Percentiles rank a stretch among this genome's conserved stretches.
These are phyloP conservation scores for Blepharisma undulans DNA, from an alignment of 169 alveolate genomes.

Conservation along the genomic window DNA sequence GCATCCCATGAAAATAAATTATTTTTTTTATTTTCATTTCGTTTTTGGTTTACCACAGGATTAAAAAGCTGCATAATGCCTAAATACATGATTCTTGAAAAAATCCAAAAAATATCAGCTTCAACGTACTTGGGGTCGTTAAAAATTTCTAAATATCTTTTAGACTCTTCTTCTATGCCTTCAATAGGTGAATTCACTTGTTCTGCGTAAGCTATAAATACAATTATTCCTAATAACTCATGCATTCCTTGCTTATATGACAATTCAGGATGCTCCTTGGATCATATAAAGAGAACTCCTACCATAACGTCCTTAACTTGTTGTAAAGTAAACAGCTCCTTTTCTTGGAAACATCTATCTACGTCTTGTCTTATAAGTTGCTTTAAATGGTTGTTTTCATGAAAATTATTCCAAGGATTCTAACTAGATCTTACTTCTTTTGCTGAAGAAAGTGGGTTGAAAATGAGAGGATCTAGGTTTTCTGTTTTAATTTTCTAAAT, in stretches of 20 bases:
- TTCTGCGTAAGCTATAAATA: constrained; percentile 51
- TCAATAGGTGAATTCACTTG: constrained; percentile 19
- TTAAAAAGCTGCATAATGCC: constrained; percentile 55
- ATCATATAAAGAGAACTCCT: constrained; percentile 84
- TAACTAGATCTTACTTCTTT: neutral
- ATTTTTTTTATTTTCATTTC: constrained; percentile 44
- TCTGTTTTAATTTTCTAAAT: neutral
- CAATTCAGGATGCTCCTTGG: constrained; percentile 75
- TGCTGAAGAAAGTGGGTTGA: constrained; percentile 16
- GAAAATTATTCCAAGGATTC: constrained; percentile 37
- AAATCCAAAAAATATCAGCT: constrained; percentile 70
- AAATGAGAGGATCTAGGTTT: constrained; percentile 23
- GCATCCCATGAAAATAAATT: constrained; percentile 43
- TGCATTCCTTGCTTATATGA: constrained; percentile 89
- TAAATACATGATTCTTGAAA: constrained; percentile 68
- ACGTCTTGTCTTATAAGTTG: constrained; percentile 63
- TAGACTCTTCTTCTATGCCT: neutral
- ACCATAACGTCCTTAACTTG: constrained; percentile 73
- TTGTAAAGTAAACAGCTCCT: constrained; percentile 70
- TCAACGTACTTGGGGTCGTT: constrained; percentile 66
- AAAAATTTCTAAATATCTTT: constrained; percentile 38
- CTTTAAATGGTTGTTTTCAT: constrained; percentile 49
- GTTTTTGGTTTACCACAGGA: neutral
- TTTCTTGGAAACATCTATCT: constrained; percentile 77
- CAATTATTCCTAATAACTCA: constrained; percentile 55